Conservation (phyloP, 352 stramenopile genomes). For the Pythium volutum region DNA sequence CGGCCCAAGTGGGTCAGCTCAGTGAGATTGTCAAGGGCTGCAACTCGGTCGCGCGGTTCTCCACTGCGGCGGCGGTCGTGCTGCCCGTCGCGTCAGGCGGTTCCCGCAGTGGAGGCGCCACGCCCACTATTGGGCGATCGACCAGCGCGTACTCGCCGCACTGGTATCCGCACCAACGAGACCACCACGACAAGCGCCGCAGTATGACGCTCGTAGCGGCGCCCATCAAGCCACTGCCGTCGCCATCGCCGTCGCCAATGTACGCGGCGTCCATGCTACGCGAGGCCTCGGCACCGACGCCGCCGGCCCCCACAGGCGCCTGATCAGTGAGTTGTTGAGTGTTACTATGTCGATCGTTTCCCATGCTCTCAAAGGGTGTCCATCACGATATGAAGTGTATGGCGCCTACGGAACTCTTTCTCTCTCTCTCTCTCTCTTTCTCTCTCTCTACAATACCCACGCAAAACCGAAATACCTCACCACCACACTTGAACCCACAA, state of each 20-base stretch:
- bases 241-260: neutral
- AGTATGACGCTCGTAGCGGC: conserved; percentile 21
- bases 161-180: neutral
- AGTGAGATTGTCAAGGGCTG: conserved; percentile 17
- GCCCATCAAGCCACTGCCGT: conserved; percentile 6
- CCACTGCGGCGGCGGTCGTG: neutral
- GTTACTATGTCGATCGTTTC: too few species aligned
- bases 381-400: conserved; percentile 1
- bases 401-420: too few species aligned
- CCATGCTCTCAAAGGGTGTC: too few species aligned
- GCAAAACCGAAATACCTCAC: too few species aligned
- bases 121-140: neutral
- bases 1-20: conserved; percentile 1
- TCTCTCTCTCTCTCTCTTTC: too few species aligned
- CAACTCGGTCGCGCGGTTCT: conserved; percentile 21
- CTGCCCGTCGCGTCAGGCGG: too few species aligned
- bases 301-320: neutral
- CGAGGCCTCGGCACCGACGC: conserved; percentile 4
- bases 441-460: too few species aligned
- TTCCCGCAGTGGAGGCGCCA: neutral
- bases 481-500: too few species aligned
- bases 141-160: neutral
- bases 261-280: conserved; percentile 11
- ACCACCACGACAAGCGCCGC: conserved; percentile 11
- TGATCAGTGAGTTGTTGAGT: too few species aligned